Percentiles rank a stretch among this genome's conserved stretches.
These are phyloP conservation scores for Fomitopsis pinicola DNA, from an alignment of 1,284 basidiomycete species.

Conservation along the genomic window DNA sequence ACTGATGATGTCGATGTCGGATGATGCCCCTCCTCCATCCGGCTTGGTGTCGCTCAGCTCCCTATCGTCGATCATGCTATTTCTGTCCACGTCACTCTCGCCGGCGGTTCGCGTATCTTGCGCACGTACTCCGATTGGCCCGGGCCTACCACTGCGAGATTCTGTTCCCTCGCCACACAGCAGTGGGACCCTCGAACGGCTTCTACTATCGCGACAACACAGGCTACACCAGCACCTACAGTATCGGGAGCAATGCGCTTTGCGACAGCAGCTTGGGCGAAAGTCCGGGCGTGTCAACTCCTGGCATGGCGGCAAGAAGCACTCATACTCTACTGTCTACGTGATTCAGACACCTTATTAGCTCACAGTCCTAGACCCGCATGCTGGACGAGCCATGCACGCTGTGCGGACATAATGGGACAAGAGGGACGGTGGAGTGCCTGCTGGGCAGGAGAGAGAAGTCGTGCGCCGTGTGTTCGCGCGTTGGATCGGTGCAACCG, in stretches of 20 bases:
- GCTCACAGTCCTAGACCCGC: background rate
- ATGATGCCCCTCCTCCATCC: too few species aligned
- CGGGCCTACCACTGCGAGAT: background rate
- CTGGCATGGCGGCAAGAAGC: too few species aligned
- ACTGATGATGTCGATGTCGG: too few species aligned
- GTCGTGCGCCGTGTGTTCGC: background rate
- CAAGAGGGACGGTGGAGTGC: background rate
- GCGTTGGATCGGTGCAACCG: too few species aligned
- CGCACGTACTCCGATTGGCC: background rate
- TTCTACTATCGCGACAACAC: background rate
- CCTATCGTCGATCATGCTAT: too few species aligned
- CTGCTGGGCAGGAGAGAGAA: background rate
- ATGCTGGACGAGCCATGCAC: background rate
- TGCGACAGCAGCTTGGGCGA: background rate
- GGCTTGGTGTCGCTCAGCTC: too few species aligned
- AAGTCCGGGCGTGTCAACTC: too few species aligned
- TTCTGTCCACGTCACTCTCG: too few species aligned
- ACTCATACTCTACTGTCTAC: too few species aligned
- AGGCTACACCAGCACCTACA: background rate
- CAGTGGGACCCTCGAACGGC: background rate
- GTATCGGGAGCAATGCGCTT: background rate
- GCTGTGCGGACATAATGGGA: background rate
- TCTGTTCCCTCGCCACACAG: background rate
- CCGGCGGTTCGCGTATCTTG: too few species aligned
- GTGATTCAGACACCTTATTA: too few species aligned